Evolutionary conservation across 2,329 filamentous ascomycete genomes (phyloP).

Genomic region (Alternaria metachromatica): DNA sequence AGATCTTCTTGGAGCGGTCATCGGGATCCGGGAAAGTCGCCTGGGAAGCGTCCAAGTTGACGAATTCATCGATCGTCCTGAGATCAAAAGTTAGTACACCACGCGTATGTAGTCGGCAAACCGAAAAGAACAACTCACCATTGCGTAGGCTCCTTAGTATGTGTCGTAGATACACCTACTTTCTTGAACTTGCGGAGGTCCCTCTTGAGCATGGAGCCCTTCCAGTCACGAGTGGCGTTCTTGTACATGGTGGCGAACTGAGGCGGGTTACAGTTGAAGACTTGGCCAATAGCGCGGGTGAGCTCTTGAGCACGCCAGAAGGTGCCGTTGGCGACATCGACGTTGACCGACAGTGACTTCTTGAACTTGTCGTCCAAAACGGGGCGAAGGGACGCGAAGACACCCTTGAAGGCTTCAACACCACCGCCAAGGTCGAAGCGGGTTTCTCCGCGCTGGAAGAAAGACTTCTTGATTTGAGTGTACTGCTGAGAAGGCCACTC

Average conservation of each 20-base stretch:
- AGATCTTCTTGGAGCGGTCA: slow-evolving; percentile 61
- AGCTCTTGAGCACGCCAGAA: slow-evolving; percentile 70
- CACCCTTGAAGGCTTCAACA: slow-evolving; percentile 84
- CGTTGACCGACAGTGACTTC: slow-evolving; percentile 77
- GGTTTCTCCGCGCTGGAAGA: slow-evolving; percentile 68
- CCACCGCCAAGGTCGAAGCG: slow-evolving; percentile 64
- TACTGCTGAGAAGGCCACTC: slow-evolving; percentile 74
- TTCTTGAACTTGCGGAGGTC: slow-evolving; percentile 53
- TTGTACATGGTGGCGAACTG: slow-evolving; percentile 22
- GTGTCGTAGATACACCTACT: slow-evolving; percentile 50
- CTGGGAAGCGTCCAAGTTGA: slow-evolving; percentile 51
- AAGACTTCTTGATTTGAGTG: slow-evolving; percentile 78
- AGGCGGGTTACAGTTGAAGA: slow-evolving; percentile 35
- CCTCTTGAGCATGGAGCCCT: slow-evolving; percentile 33
- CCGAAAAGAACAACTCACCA: slow-evolving; percentile 38
- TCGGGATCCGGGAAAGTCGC: slow-evolving; percentile 64
- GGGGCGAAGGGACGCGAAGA: slow-evolving; percentile 84
- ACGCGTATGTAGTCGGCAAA: neutral
- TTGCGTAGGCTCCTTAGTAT: slow-evolving; percentile 48
- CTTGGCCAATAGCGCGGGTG: slow-evolving; percentile 43
- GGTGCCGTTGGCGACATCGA: slow-evolving; percentile 88
- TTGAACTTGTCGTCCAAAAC: slow-evolving; percentile 62
- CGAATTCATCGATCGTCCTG: slow-evolving; percentile 57
- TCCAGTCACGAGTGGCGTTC: slow-evolving; percentile 36
- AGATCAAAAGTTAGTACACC: neutral